A percentile compares a stretch with the other conserved stretches of the same genome.
Conservation (phyloP, 495 filamentous ascomycete genomes). For the Tuber indicum region DNA sequence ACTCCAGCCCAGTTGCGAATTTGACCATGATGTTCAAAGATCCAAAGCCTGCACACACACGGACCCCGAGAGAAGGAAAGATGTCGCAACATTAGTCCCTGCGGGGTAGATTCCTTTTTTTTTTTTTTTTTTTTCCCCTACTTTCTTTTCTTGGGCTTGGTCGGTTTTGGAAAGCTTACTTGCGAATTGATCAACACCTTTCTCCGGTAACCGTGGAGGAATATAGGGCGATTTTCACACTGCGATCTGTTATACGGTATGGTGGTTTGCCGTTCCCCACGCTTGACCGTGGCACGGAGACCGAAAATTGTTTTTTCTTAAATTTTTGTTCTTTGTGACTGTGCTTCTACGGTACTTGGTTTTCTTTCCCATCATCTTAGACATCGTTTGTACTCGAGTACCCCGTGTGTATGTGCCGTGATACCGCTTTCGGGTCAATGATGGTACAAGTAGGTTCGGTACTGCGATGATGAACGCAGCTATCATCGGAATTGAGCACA, state of each 20-base stretch:
- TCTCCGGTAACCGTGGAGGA: neutral
- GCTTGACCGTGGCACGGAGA: neutral
- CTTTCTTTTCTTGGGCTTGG: constrained; percentile 11
- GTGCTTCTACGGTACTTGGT: neutral
- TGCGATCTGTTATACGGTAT: neutral
- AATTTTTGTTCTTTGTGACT: neutral
- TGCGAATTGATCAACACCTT: neutral
- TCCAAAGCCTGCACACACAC: neutral
- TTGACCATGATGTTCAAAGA: neutral
- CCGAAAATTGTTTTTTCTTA: neutral
- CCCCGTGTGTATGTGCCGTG: neutral
- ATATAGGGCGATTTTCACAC: neutral
- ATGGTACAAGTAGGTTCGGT: neutral
- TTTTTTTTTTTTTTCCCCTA: neutral
- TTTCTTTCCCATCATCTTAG: neutral
- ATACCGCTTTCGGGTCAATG: neutral
- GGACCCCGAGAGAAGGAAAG: neutral
- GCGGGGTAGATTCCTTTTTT: constrained; percentile 11
- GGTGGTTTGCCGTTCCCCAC: neutral
- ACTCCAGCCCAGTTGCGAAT: neutral
- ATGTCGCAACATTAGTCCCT: neutral
- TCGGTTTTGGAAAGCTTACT: constrained; percentile 36
- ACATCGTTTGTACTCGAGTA: neutral
- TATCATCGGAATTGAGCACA: neutral
- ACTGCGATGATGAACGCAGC: neutral